phyloP scores from a whole-genome alignment of 2,329 filamentous ascomycete genomes.

The Phaeosphaeriaceae sp. region DNA sequence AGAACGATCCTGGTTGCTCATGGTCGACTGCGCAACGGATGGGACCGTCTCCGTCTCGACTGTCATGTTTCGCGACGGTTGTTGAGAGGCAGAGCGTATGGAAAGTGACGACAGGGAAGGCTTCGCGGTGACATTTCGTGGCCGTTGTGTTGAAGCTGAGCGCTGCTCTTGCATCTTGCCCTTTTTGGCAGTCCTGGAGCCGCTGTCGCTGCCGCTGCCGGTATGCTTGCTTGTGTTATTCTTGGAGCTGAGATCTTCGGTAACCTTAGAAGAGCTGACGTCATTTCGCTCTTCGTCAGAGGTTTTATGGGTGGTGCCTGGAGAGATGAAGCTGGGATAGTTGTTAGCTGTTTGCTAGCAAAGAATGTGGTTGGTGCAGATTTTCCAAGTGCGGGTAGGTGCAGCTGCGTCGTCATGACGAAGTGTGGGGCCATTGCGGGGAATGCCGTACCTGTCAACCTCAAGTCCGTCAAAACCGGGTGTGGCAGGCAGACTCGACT shows the following conservation, averaged over 20 bases:
- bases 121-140: slow-evolving; percentile 62
- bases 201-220: slow-evolving; percentile 72
- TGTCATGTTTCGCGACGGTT: slow-evolving; percentile 78
- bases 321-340: slow-evolving; percentile 24
- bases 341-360: slow-evolving; percentile 22
- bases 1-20: slow-evolving; percentile 64
- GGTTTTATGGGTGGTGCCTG: slow-evolving; percentile 25
- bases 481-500: slow-evolving; percentile 76
- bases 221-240: slow-evolving; percentile 47
- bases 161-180: slow-evolving; percentile 53
- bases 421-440: slow-evolving; percentile 37
- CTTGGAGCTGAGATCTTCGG: slow-evolving; percentile 54
- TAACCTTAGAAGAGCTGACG: slow-evolving; percentile 55
- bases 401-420: slow-evolving; percentile 34
- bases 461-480: slow-evolving; percentile 58
- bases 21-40: slow-evolving; percentile 83
- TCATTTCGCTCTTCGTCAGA: slow-evolving; percentile 51
- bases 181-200: slow-evolving; percentile 36
- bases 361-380: slow-evolving; percentile 19
- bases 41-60: slow-evolving; percentile 96
- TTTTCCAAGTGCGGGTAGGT: slow-evolving; percentile 24
- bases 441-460: slow-evolving; percentile 38
- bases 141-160: slow-evolving; percentile 50
- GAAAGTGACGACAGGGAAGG: slow-evolving; percentile 72
- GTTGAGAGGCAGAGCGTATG: slow-evolving; percentile 66